Base-by-base conservation (phyloP, 139 green algal genomes). In the Auxenochlorella pyrenoidosa region DNA sequence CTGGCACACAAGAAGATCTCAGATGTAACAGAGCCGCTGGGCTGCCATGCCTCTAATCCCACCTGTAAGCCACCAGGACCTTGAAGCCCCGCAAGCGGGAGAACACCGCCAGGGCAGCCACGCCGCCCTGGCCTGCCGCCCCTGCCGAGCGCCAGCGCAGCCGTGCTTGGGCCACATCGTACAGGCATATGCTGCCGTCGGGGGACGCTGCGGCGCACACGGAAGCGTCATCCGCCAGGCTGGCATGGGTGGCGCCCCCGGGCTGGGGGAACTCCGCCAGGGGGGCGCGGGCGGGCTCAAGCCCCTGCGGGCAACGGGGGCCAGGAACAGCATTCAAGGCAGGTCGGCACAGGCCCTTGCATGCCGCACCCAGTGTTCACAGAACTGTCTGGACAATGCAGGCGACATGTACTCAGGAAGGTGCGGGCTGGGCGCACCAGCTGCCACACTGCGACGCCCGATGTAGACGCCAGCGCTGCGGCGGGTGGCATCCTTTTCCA, bases 251-350 rank as follows among this genome's bases (percentile, higher is more conserved):
- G 47, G 83, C 83, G 30, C 58, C 70, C 3, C 26, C 36, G 5
- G 54, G 71, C 26, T n/a, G 34, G 32, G 44, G 60, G 28, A 82
- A 87, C 83, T 87, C 83, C 47, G 82, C 82, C 24, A 86, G 82
- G 0, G 82, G 82, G 3, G 43, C 44, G 3, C 38, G 36, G 22
- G 18, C 47, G 0, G 30, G 83, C 71, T 60, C 15, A 51, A 15
- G 15, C 34, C 32, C 36, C 71, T 43, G 54, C 54, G 54, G 71
- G 28, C n/a, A 30, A 30, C 5, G 34, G 71, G 8, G 21, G 8
- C 5, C 3, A 19, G 36, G 28, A 22, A 34, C 71, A 47, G 21
- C 71, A 78, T 47, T 24, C 3, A 24, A 22, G 54, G 18, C 54
- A 22, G 54, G 47, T 12, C 47, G 54, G 54, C 54, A 63, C 54